Conservation (phyloP, 768 basidiomycete genomes). For the Sarcodon aspratus region DNA sequence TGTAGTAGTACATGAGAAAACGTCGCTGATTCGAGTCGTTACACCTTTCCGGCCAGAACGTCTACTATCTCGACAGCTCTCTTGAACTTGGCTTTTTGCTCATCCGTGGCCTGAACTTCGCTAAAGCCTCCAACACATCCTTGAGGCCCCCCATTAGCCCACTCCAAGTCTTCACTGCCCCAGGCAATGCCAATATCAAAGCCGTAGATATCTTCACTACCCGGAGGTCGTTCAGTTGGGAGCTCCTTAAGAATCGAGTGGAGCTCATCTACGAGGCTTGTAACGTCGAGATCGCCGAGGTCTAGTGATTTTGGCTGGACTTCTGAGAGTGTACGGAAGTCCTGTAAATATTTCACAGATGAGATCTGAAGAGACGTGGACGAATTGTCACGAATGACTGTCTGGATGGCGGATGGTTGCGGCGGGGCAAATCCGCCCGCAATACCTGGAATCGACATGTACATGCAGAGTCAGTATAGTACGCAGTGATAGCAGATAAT, state of each 20-base stretch:
- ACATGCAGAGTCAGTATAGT: not conserved
- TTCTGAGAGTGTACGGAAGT: constrained; percentile 27
- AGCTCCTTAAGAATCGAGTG: constrained; percentile 45
- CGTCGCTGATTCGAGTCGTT: not conserved
- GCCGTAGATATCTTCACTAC: constrained; percentile 66
- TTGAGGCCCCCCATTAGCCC: constrained; percentile 49
- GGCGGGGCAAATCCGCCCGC: constrained; percentile 67
- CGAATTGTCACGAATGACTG: constrained; percentile 30
- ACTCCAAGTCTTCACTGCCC: constrained; percentile 42
- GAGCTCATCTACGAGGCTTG: constrained; percentile 43
- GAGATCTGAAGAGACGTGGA: constrained; percentile 31
- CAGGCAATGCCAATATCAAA: constrained; percentile 55
- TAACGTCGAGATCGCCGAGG: constrained; percentile 16
- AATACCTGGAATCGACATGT: constrained; percentile 42
- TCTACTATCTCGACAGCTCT: constrained; percentile 60
- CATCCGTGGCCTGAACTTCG: constrained; percentile 36
- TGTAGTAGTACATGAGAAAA: too few species aligned
- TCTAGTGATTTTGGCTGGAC: not conserved
- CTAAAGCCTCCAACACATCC: constrained; percentile 48
- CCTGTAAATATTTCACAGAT: constrained; percentile 27
- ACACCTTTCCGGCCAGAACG: constrained; percentile 23
- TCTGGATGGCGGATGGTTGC: constrained; percentile 42
- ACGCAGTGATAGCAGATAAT: too few species aligned
- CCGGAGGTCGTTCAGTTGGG: constrained; percentile 43
- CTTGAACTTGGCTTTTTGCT: constrained; percentile 57